Evolutionary conservation across 345 rosid species (phyloP).

Genomic region (Isatis tinctoria): DNA sequence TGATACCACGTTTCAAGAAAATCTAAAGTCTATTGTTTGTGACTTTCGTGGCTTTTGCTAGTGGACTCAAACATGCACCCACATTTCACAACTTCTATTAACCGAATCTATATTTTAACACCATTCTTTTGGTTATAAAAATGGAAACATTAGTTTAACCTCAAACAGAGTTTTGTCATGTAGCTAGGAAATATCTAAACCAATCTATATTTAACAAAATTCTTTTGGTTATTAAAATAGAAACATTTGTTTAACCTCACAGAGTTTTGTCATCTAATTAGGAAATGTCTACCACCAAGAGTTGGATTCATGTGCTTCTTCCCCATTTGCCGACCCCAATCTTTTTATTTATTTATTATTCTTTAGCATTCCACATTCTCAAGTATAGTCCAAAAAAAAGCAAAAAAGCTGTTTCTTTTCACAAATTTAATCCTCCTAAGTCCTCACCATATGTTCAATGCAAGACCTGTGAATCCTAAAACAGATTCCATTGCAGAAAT

Average conservation of each 20-base stretch:
- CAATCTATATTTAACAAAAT: not conserved
- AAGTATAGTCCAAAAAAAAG: conserved; percentile 5
- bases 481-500: not conserved
- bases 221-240: not conserved
- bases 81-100: conserved; percentile 27
- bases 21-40: conserved; percentile 21
- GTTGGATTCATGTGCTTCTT: conserved; percentile 32
- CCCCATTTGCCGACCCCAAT: not conserved
- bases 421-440: not conserved
- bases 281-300: not conserved
- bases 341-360: not conserved
- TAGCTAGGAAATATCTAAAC: not conserved
- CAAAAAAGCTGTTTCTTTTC: not conserved
- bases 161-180: conserved; percentile 16
- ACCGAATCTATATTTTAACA: conserved; percentile 2
- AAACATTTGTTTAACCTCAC: not conserved
- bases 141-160: not conserved
- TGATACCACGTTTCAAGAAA: conserved; percentile 14
- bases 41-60: conserved; percentile 23
- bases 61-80: conserved; percentile 31
- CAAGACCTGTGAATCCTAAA: too few species aligned
- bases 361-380: not conserved
- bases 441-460: not conserved
- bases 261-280: conserved; percentile 11
- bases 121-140: not conserved